phyloP scores from a whole-genome alignment of 768 basidiomycete genomes.

The Phlegmacium glaucopus region DNA sequence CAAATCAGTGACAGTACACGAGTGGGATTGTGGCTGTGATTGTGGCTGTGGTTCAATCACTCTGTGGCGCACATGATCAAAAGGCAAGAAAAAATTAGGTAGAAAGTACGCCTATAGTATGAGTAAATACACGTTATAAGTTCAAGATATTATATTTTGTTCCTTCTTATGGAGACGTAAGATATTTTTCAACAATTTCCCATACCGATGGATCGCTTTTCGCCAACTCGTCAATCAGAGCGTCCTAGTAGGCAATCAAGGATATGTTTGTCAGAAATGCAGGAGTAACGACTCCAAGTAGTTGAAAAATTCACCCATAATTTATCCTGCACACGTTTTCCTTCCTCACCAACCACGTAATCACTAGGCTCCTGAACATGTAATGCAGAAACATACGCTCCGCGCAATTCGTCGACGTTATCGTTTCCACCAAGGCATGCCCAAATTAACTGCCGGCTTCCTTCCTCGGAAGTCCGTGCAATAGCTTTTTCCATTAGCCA shows the following conservation, averaged over 20 bases:
- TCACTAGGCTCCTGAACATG: constrained; percentile 27
- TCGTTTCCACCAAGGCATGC: constrained; percentile 24
- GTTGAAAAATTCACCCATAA: constrained; percentile 24
- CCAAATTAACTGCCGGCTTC: constrained; percentile 31
- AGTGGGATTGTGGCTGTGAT: too few species aligned
- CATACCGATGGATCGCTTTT: constrained; percentile 12
- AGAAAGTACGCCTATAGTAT: too few species aligned
- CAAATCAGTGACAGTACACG: too few species aligned
- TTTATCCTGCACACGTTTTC: constrained; percentile 21
- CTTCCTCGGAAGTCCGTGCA: constrained; percentile 36
- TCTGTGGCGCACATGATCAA: too few species aligned
- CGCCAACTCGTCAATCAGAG: constrained; percentile 12
- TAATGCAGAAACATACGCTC: constrained; percentile 25
- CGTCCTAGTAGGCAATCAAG: constrained; percentile 13
- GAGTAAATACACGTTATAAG: too few species aligned
- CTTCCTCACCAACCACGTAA: constrained; percentile 24
- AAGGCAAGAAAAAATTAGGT: too few species aligned
- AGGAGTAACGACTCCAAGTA: too few species aligned
- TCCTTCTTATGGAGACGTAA: neutral
- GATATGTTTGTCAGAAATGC: neutral
- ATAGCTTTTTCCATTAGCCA: constrained; percentile 31
- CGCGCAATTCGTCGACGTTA: constrained; percentile 18
- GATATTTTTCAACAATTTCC: constrained; percentile 11
- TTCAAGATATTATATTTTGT: too few species aligned
- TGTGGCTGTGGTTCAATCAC: too few species aligned